Evolutionary conservation across 192 early-diverging fungal species (phyloP), one percentile per base, ranked within the genome.

Genomic region (Coemansia sp.): DNA sequence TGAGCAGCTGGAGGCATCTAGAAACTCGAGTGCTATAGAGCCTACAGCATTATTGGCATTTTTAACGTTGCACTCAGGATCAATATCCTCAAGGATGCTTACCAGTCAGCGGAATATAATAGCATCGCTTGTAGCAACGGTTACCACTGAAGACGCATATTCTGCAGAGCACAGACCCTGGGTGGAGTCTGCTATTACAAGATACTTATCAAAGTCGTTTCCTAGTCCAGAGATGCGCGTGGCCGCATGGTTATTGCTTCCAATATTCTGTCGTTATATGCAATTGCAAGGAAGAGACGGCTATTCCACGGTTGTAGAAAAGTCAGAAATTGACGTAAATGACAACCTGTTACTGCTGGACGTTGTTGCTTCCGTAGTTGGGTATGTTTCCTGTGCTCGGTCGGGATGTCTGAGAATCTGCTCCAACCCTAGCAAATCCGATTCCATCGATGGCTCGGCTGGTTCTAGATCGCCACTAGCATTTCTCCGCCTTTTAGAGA

Each of bases 371-470:
- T 56, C 55, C 39, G 49, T 48, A 2, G 52, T 83, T 29, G 75
- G 75, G 1, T 67, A 71, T 45, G 69, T 83, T 2, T 37, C 72
- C 3, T 83, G 81, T 21, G 81, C 81, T n/a, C 67, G 76, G 20
- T 60, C 76, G 0, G 81, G 76, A 18, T 59, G 58, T 23, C 29
- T 77, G 28, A 43, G 16, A 12, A 42, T 74, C 3, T n/a, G 26
- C n/a, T 1, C 49, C 48, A 3, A 51, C 48, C 5, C 21, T 8
- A 51, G 13, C 48, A 51, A 51, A 51, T 12, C 20, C 20, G 25
- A 26, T 13, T 3, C 37, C 8, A 3, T 15, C 3, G 3, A 39
- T 39, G 37, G 37, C 3, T 3, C 3, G 10, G 15, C 37, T 3
- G 37, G 37, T 39, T 39, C 25, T 10, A 51, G 21, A 18, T 12